phyloP scores from a whole-genome alignment of 2,329 filamentous ascomycete species.

The Xylaria sp. region DNA sequence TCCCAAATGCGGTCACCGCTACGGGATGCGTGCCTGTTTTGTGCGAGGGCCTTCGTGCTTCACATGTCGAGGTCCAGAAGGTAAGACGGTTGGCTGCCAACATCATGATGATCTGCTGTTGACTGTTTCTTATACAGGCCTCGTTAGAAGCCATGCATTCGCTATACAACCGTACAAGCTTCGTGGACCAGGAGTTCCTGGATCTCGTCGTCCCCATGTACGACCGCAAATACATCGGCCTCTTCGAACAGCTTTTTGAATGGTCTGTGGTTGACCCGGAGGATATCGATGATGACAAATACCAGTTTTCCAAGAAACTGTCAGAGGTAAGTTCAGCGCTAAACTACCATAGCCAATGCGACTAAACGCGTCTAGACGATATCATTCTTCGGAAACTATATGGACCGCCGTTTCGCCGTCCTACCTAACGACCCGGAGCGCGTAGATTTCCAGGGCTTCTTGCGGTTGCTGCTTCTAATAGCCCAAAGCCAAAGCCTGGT shows the following conservation, averaged over 20 bases:
- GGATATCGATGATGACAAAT: constrained; percentile 88
- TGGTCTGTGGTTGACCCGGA: constrained; percentile 80
- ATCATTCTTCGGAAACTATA: constrained; percentile 80
- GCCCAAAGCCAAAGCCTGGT: constrained; percentile 85
- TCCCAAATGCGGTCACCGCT: constrained; percentile 77
- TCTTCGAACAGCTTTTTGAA: constrained; percentile 74
- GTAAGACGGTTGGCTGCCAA: constrained; percentile 48
- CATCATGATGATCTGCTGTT: constrained; percentile 1
- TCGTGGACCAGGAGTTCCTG: constrained; percentile 77
- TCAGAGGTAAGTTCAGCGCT: constrained; percentile 68
- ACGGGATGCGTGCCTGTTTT: constrained; percentile 71
- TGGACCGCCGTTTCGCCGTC: constrained; percentile 74
- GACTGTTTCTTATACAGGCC: constrained; percentile 59
- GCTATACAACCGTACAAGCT: constrained; percentile 74
- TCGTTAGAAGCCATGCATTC: constrained; percentile 83
- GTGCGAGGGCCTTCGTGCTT: constrained; percentile 69
- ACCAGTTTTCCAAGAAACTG: constrained; percentile 89
- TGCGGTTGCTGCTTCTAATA: constrained; percentile 78
- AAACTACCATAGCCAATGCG: neutral
- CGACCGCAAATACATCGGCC: constrained; percentile 66
- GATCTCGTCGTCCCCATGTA: constrained; percentile 81
- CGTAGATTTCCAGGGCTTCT: constrained; percentile 70
- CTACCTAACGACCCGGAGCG: constrained; percentile 59
- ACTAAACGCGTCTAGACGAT: constrained; percentile 62
- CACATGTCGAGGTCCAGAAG: constrained; percentile 74